Base-by-base conservation (phyloP, 2,329 filamentous ascomycete species). In the Calonectria leucothoes region DNA sequence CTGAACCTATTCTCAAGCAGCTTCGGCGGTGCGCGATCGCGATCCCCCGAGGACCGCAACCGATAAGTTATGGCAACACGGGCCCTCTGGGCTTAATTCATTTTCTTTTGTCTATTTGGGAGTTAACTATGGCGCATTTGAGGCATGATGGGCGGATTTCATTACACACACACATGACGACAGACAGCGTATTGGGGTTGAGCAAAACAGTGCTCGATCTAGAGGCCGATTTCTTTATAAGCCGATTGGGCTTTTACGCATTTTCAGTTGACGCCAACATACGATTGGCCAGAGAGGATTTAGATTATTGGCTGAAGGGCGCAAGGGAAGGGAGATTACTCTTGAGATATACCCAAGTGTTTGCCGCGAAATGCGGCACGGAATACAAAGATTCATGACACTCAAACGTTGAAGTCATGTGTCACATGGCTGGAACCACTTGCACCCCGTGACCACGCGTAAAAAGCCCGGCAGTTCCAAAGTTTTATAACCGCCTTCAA, bases 1-100 rank as follows among this genome's bases (percentile, higher is more conserved):
- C 75, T 88, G 15, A 80, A 80, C 57, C 72, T 84, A 39, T 78
- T 88, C n/a, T 84, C 85, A 14, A 80, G 77, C 68, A 82, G 78
- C 59, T 70, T 80, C 20, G 72, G 72, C n/a, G 68, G 76, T 48
- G 66, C 69, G 6, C 77, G 77, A 39, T 82, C 76, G 5, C 80
- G 74, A 31, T 78, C 79, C 12, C 78, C 80, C 6, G 80, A 81
- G 59, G 80, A 81, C 55, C 78, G 82, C 17, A 73, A 49, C 61
- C 76, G 76, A 72, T 81, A 51, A 12, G 27, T 15, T 23, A 31
- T 15, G 55, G 55, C 14, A 20, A 33, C 17, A 25, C 7, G 15
- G 35, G 37, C 7, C n/a, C 23, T 27, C 2, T 23, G 3, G 33
- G 12, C 3, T 17, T 39, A 52, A 33, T 49, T 29, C n/a, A 35